A percentile compares a stretch with the other conserved stretches of the same genome.
Conservation (phyloP, 2,329 filamentous ascomycete genomes). For the Fusarium sp. region DNA sequence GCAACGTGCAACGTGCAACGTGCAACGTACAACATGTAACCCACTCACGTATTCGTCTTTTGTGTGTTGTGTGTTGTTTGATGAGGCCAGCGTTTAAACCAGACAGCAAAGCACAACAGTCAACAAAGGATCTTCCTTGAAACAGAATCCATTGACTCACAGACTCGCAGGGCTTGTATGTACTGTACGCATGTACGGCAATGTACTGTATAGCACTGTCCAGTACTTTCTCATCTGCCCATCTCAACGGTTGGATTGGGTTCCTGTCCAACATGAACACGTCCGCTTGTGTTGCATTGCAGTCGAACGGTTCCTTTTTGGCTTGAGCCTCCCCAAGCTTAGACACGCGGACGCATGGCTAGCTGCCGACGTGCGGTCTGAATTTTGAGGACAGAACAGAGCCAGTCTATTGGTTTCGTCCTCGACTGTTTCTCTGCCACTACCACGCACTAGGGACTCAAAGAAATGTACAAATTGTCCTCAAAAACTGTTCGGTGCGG, state of each 20-base stretch:
- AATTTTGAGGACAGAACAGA: constrained; percentile 4
- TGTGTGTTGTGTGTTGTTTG: constrained; percentile 21
- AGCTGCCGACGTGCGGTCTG: constrained; percentile 32
- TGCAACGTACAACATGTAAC: constrained; percentile 6
- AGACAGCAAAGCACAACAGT: constrained; percentile 17
- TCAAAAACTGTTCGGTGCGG: constrained; percentile 18
- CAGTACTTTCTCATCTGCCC: background rate
- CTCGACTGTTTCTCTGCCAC: constrained; percentile 8
- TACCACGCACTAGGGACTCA: constrained; percentile 1
- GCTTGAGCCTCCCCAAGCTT: constrained; percentile 20
- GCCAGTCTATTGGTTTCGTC: constrained; percentile 22
- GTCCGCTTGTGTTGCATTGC: constrained; percentile 41
- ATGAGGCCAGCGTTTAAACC: constrained; percentile 16
- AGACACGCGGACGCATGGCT: constrained; percentile 39
- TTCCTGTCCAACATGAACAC: constrained; percentile 9
- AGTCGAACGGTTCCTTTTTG: constrained; percentile 30
- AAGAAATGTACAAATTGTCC: constrained; percentile 1
- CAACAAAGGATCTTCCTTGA: constrained; percentile 1
- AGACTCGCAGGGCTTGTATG: background rate
- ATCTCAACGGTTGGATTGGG: constrained; percentile 22
- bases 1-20: constrained; percentile 1
- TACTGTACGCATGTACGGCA: background rate
- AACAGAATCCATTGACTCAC: background rate
- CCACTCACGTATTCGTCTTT: constrained; percentile 36
- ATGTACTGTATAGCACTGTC: background rate